These are phyloP conservation scores for Fimicolochytrium jonesii DNA, from an alignment of 192 early-diverging fungal genomes.

Conservation along the genomic window DNA sequence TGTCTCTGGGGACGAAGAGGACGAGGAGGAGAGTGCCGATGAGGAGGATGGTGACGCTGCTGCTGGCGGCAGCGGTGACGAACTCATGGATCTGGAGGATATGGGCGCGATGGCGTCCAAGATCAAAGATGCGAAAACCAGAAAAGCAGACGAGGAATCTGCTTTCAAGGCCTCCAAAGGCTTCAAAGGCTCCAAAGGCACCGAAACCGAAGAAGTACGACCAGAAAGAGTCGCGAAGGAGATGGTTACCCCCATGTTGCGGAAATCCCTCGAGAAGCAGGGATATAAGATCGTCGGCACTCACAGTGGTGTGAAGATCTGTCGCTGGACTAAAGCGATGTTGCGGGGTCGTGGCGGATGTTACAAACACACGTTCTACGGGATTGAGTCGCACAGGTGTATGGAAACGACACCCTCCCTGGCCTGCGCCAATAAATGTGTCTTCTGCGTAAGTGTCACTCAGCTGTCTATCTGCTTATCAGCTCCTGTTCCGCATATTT, in stretches of 20 bases:
- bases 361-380: conserved; percentile 76
- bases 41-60: conserved; percentile 47
- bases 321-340: conserved; percentile 75
- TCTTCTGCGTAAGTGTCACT: conserved; percentile 55
- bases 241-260: conserved; percentile 68
- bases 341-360: conserved; percentile 68
- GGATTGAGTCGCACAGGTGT: conserved; percentile 65
- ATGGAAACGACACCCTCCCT: conserved; percentile 74
- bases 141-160: conserved; percentile 51
- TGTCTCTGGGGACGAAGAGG: conserved; percentile 37
- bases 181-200: conserved; percentile 34
- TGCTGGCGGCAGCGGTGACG: conserved; percentile 42
- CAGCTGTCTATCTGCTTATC: too few relatives aligned
- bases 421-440: conserved; percentile 75
- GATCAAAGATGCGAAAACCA: conserved; percentile 51
- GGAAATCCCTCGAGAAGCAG: conserved; percentile 66
- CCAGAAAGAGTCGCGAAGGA: conserved; percentile 46
- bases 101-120: conserved; percentile 62
- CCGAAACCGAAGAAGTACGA: conserved; percentile 15
- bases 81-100: conserved; percentile 71
- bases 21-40: conserved; percentile 42
- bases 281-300: conserved; percentile 71
- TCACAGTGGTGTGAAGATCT: conserved; percentile 71
- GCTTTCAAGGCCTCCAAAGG: too few relatives aligned
- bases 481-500: neutral